phyloP scores from a whole-genome alignment of 257 asterid genomes.

The Salvia hispanica region DNA sequence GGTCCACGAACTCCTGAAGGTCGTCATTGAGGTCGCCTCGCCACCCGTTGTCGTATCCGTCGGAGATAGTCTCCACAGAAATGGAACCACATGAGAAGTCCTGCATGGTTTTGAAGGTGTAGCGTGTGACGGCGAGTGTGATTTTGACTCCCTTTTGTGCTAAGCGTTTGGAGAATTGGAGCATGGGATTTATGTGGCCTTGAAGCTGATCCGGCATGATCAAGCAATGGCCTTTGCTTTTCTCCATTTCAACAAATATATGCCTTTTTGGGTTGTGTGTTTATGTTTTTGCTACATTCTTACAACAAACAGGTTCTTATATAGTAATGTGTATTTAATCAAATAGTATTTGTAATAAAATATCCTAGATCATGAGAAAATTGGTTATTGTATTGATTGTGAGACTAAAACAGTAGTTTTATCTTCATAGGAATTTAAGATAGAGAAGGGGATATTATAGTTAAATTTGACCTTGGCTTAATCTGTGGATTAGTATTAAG shows the following conservation, averaged over 20 bases:
- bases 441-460: background rate
- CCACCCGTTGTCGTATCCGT: background rate
- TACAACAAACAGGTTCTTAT: no score
- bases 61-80: conserved; percentile 2
- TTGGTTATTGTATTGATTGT: background rate
- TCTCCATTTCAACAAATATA: background rate
- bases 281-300: no score
- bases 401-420: background rate
- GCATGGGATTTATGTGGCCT: background rate
- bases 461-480: background rate
- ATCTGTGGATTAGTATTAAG: background rate
- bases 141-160: background rate
- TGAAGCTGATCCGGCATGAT: background rate
- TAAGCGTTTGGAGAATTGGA: conserved; percentile 1
- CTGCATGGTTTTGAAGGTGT: background rate
- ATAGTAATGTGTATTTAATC: no score
- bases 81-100: background rate
- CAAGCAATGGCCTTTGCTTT: background rate
- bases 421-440: background rate
- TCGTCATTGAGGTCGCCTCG: background rate
- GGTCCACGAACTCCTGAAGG: background rate
- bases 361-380: background rate
- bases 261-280: no score
- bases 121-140: background rate
- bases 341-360: no score